These are phyloP conservation scores for Ilyonectria mors-panacis DNA, from an alignment of 2,329 filamentous ascomycete genomes.

Conservation along the genomic window DNA sequence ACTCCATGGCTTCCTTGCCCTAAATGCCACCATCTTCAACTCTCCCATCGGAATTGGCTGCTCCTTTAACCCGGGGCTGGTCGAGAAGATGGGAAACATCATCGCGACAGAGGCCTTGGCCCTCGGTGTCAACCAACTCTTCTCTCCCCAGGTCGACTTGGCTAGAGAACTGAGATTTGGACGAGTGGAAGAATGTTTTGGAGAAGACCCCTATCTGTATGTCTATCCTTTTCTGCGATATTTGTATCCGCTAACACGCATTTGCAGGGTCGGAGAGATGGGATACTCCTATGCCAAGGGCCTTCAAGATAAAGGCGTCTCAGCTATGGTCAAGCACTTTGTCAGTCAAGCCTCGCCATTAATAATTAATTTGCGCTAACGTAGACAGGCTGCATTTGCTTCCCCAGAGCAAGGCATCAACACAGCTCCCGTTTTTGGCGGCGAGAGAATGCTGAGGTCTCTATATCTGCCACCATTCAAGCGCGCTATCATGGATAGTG, in stretches of 20 bases:
- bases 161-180: slow-evolving; percentile 80
- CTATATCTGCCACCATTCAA: slow-evolving; percentile 75
- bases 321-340: slow-evolving; percentile 83
- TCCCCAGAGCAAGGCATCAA: slow-evolving; percentile 81
- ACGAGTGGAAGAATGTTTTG: slow-evolving; percentile 81
- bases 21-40: slow-evolving; percentile 85
- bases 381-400: slow-evolving; percentile 69
- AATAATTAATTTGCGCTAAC: slow-evolving; percentile 1
- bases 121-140: slow-evolving; percentile 80
- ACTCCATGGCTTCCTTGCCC: slow-evolving; percentile 80
- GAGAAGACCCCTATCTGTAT: slow-evolving; percentile 76
- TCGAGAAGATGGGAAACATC: slow-evolving; percentile 76
- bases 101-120: slow-evolving; percentile 77
- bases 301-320: slow-evolving; percentile 76
- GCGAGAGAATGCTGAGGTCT: slow-evolving; percentile 68
- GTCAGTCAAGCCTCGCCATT: slow-evolving; percentile 52
- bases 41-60: slow-evolving; percentile 81
- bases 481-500: slow-evolving; percentile 78
- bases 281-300: slow-evolving; percentile 71
- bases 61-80: slow-evolving; percentile 76
- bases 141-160: slow-evolving; percentile 79
- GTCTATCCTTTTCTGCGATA: slow-evolving; percentile 19
- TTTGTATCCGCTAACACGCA: slow-evolving; percentile 24
- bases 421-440: slow-evolving; percentile 70
- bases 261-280: slow-evolving; percentile 71